These are phyloP conservation scores for Pistacia atlantica DNA, from an alignment of 345 rosid species.

Conservation along the genomic window DNA sequence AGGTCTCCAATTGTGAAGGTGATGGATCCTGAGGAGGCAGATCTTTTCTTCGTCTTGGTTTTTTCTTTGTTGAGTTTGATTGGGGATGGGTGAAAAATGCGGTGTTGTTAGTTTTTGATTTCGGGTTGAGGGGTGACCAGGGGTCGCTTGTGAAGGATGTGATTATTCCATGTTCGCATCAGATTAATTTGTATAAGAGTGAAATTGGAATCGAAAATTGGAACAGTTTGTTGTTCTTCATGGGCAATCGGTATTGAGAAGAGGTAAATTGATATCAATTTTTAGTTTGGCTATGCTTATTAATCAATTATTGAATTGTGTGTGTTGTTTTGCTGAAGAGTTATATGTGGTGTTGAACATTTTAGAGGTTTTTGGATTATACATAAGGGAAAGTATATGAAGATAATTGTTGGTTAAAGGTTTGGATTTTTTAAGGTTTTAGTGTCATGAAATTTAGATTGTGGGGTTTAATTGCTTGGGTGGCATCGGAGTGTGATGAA, in stretches of 20 bases:
- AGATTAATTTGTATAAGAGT: slow-evolving; percentile 69
- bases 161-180: slow-evolving; percentile 83
- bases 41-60: slow-evolving; percentile 83
- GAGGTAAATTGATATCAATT: slow-evolving; percentile 49
- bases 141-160: slow-evolving; percentile 93
- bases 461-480: too few relatives aligned
- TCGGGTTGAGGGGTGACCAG: slow-evolving; percentile 80
- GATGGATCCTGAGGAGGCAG: slow-evolving; percentile 79
- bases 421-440: too few relatives aligned
- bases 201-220: slow-evolving; percentile 62
- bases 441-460: too few relatives aligned
- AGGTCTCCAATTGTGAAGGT: slow-evolving; percentile 67
- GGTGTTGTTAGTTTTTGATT: slow-evolving; percentile 70
- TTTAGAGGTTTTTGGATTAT: too few relatives aligned
- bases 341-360: not conserved
- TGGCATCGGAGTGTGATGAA: not conserved
- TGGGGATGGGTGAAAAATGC: slow-evolving; percentile 76
- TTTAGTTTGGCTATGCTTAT: not conserved
- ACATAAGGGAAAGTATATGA: too few relatives aligned
- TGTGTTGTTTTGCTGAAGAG: not conserved
- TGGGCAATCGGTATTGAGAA: slow-evolving; percentile 96
- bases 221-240: slow-evolving; percentile 80
- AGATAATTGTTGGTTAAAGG: too few relatives aligned
- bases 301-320: not conserved
- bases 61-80: slow-evolving; percentile 85